Base-by-base conservation (phyloP, 768 basidiomycete genomes). In the Xanthoconium stramineum region DNA sequence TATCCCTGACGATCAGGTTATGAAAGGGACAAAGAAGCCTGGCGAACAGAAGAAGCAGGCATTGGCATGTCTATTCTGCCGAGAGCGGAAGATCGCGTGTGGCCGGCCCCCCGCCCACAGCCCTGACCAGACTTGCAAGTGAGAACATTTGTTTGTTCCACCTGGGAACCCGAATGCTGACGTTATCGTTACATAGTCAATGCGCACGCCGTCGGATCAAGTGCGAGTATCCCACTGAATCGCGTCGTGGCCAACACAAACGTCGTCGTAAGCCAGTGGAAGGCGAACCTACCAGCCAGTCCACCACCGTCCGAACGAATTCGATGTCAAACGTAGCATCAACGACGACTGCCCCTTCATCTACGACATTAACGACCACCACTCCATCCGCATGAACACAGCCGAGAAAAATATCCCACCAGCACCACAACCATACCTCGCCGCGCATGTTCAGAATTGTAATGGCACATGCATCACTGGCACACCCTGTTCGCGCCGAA, bases 51-150 rank as follows among this genome's bases (percentile, higher is more conserved):
- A 76, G 68, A 78, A 78, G 67, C 77, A 79, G 53, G 75, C 74
- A 52, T 69, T 80, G 53, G 76, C 76, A 53, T 80, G 78, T 55
- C 64, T 75, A 50, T 80, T 80, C 68, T 80, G 79, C 58, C 70
- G 79, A 56, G 77, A 78, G 68, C 68, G 79, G 57, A 80, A 80
- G 67, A 80, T 80, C 61, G 77, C 77, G 24, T 80, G 79, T 60
- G 79, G 79, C 32, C 68, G 76, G 15, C 77, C 78, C 15, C 59
- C 71, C 52, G 71, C 74, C 29, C 71, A 72, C 19, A 70, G 58
- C 58, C 61, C 65, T 53, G 74, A 76, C 50, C 69, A 66, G 53
- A 71, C 76, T 9, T 80, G 79, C 79, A 79, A 80, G 79, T 80
- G 50, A 65, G 79, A 52, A n/a, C 65, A 4, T 55, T 13, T 33